Evolutionary conservation across 441 rosid genomes (phyloP).

Genomic region (Arabidopsis lyrata): DNA sequence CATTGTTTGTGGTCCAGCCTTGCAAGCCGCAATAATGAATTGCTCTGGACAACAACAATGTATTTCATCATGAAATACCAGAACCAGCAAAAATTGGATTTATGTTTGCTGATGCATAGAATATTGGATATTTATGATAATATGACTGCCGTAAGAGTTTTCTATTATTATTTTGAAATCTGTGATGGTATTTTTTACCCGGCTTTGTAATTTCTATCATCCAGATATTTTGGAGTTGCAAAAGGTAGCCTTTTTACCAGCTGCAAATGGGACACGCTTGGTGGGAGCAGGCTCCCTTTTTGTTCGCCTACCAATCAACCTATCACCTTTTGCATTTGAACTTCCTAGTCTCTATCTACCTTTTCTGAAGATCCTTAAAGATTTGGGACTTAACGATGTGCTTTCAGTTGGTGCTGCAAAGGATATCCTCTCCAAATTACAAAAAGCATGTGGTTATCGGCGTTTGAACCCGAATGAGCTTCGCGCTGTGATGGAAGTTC

Average conservation of each 20-base stretch:
- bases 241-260: conserved; percentile 90
- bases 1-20: conserved; percentile 21
- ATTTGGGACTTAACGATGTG: conserved; percentile 88
- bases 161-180: conserved; percentile 15
- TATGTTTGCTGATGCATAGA: conserved; percentile 6
- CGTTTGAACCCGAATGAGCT: conserved; percentile 96
- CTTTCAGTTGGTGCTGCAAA: conserved; percentile 82
- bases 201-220: conserved; percentile 24
- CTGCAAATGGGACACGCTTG: conserved; percentile 98
- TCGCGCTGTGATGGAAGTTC: conserved; percentile 94
- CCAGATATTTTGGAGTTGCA: conserved; percentile 80
- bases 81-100: not conserved
- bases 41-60: conserved; percentile 17
- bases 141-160: conserved; percentile 24
- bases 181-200: conserved; percentile 7
- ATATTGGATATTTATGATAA: not conserved
- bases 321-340: conserved; percentile 98
- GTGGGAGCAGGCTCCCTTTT: conserved; percentile 85
- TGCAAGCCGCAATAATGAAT: conserved; percentile 22
- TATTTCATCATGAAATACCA: conserved; percentile 12
- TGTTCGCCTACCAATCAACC: conserved; percentile 76
- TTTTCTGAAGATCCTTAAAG: conserved; percentile 82
- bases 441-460: conserved; percentile 88
- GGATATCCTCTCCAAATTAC: conserved; percentile 76
- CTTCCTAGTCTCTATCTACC: conserved; percentile 91